Conservation (phyloP, 768 basidiomycete species). For the Rhodotorula sphaerocarpa region DNA sequence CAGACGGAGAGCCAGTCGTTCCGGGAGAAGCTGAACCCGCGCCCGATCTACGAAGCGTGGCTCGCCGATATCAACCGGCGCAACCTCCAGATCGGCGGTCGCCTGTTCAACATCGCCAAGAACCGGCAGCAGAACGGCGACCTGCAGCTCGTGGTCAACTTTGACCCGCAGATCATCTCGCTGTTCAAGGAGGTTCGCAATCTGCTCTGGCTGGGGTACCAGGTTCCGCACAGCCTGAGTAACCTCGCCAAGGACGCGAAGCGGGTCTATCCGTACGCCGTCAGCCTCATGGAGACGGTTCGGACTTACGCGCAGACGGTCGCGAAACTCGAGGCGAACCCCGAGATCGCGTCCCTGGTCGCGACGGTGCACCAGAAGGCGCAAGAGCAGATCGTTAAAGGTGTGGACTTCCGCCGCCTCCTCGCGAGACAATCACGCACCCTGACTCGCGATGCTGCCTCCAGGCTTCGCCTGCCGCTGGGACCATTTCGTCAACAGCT, state of each 20-base stretch:
- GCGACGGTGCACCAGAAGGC: conserved; percentile 89
- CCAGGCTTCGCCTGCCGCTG: conserved; percentile 92
- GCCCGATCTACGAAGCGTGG: conserved; percentile 93
- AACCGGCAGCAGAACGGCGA: conserved; percentile 54
- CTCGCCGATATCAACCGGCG: conserved; percentile 86
- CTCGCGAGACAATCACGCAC: no score
- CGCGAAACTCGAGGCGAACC: conserved; percentile 79
- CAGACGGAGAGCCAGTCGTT: conserved; percentile 85
- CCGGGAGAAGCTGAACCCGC: conserved; percentile 89
- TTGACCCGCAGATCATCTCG: conserved; percentile 95
- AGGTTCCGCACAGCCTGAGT: conserved; percentile 84
- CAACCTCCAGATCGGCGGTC: conserved; percentile 82
- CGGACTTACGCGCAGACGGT: conserved; percentile 92
- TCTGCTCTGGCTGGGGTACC: conserved; percentile 88
- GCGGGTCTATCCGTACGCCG: conserved; percentile 94
- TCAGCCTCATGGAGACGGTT: conserved; percentile 95
- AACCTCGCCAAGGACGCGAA: conserved; percentile 99
- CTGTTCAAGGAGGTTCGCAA: conserved; percentile 98
- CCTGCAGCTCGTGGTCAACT: conserved; percentile 87
- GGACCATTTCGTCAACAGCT: conserved; percentile 94
- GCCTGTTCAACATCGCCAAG: conserved; percentile 73
- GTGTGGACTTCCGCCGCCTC: conserved; percentile 47
- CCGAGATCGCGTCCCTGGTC: conserved; percentile 85
- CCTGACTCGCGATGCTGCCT: neutral
- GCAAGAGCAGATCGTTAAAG: conserved; percentile 84